phyloP scores from a whole-genome alignment of 306 rosid species.

The Gynostemma pentaphyllum region DNA sequence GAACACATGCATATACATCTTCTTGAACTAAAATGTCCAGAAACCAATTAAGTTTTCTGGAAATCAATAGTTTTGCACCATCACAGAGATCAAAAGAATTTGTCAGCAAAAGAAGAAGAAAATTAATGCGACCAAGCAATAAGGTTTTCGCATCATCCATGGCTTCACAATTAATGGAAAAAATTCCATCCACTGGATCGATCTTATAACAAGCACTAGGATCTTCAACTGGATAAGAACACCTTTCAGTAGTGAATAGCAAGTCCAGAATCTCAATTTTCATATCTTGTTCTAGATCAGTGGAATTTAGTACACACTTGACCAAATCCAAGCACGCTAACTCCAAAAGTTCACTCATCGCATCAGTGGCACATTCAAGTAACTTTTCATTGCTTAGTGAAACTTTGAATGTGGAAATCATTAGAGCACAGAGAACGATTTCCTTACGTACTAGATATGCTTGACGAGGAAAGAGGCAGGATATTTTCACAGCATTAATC shows the following conservation, averaged over 20 bases:
- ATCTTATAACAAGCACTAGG: constrained; percentile 19
- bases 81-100: constrained; percentile 42
- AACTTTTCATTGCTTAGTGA: constrained; percentile 35
- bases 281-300: constrained; percentile 38
- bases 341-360: constrained; percentile 60
- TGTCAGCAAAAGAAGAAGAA: constrained; percentile 47
- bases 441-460: constrained; percentile 48
- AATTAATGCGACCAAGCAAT: constrained; percentile 38
- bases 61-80: constrained; percentile 37
- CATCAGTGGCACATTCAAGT: constrained; percentile 46
- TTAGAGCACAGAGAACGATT: constrained; percentile 43
- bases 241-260: constrained; percentile 35
- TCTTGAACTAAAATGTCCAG: constrained; percentile 55
- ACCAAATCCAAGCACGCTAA: constrained; percentile 52
- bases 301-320: constrained; percentile 47
- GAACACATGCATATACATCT: constrained; percentile 54
- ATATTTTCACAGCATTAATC: constrained; percentile 67
- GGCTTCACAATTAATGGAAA: constrained; percentile 35
- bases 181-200: constrained; percentile 22
- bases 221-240: constrained; percentile 23
- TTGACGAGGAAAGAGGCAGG: constrained; percentile 60
- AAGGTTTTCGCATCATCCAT: constrained; percentile 28
- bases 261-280: constrained; percentile 51
- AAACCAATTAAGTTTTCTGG: constrained; percentile 53
- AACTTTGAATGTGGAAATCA: constrained; percentile 50